Percentiles rank a stretch among this genome's conserved stretches.
Conservation (phyloP, 2,329 filamentous ascomycete genomes). For the Gaeumannomyces sp. region DNA sequence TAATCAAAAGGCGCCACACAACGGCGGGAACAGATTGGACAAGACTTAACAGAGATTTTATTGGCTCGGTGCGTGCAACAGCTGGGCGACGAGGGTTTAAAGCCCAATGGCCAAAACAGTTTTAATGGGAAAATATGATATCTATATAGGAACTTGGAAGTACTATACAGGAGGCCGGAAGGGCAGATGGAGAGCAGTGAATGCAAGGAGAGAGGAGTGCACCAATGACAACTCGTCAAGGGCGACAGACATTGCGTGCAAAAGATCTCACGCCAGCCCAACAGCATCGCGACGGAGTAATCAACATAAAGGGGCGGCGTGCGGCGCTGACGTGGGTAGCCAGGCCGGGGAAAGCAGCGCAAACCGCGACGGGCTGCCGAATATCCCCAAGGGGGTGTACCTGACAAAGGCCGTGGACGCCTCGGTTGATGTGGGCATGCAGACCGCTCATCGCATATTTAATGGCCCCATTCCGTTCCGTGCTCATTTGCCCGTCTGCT, state of each 20-base stretch:
- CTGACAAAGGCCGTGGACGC: neutral
- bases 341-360: neutral
- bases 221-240: no score
- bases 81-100: no score
- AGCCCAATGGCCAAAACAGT: no score
- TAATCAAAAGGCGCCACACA: neutral
- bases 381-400: neutral
- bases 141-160: no score
- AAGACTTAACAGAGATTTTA: neutral
- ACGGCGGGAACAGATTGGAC: neutral
- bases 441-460: neutral
- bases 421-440: constrained; percentile 1
- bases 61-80: no score
- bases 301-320: neutral
- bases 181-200: no score
- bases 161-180: no score
- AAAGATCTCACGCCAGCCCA: no score
- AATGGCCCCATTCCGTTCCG: neutral
- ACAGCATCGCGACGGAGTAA: neutral
- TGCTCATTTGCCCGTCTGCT: neutral
- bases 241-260: no score
- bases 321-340: neutral
- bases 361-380: neutral
- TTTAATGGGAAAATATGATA: no score
- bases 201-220: no score